Conservation (phyloP, 2,329 filamentous ascomycete genomes). For the Aspergillus fumigatus region DNA sequence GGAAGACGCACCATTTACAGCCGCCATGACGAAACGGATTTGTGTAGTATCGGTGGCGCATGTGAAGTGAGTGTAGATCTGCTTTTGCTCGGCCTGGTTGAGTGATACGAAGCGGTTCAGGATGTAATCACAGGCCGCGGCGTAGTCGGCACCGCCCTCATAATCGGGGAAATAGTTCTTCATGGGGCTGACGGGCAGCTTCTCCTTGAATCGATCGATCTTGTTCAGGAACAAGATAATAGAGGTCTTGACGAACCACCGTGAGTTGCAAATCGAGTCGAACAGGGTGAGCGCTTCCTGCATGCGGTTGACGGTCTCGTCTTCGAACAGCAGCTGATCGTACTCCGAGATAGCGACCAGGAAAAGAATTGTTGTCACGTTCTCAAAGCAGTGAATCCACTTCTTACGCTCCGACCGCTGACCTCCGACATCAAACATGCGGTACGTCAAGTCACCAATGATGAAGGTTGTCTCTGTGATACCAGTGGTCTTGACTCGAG, state of each 20-base stretch:
- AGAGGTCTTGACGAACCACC: constrained; percentile 68
- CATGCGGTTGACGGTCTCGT: constrained; percentile 84
- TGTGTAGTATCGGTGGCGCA: constrained; percentile 98
- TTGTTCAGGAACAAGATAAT: constrained; percentile 73
- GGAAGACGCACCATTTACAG: constrained; percentile 80
- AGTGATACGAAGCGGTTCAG: constrained; percentile 96
- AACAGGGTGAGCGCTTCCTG: constrained; percentile 67
- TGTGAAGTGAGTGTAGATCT: constrained; percentile 99
- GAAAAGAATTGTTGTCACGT: constrained; percentile 95
- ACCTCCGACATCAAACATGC: constrained; percentile 96
- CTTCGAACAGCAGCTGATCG: constrained; percentile 91
- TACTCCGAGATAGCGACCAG: constrained; percentile 95
- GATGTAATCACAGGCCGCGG: constrained; percentile 95
- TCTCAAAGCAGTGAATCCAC: constrained; percentile 99
- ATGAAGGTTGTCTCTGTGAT: constrained; percentile 96
- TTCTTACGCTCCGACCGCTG: constrained; percentile 97
- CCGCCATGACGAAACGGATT: constrained; percentile 99
- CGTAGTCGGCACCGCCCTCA: constrained; percentile 92
- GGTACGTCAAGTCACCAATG: constrained; percentile 88
- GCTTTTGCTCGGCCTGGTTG: constrained; percentile 99
- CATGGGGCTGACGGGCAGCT: constrained; percentile 68
- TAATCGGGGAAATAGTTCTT: constrained; percentile 74
- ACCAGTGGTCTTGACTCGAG: constrained; percentile 96
- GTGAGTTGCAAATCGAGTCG: constrained; percentile 68
- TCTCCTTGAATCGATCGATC: constrained; percentile 72